Evolutionary conservation across 1,139 yeast genomes (phyloP), one percentile per base, ranked within the genome.

Genomic region (Lodderomyces metapsilosis): DNA sequence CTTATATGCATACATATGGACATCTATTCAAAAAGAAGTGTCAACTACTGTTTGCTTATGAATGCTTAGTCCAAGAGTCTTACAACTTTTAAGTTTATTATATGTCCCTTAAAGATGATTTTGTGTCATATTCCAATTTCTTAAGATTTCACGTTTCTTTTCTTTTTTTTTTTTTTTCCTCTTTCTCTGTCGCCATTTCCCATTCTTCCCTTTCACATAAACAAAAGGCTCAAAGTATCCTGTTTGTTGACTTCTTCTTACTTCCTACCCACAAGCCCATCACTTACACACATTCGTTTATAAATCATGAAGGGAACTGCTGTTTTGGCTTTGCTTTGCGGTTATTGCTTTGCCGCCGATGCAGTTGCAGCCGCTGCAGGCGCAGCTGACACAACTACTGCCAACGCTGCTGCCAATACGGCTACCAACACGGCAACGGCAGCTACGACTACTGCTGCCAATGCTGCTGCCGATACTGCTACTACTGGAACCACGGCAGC

Each of bases 331-430:
- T 32, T 16, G n/a, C 7, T 38, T 46, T 9, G 17, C 36, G 12
- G 36, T 24, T 28, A 27, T 11, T 20, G 40, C 36, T 21, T 38
- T 10, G 45, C 47, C 12, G 51, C 43, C 1, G 51, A 42, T 37
- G 33, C 46, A 17, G 46, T 49, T 31, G 49, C 53, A 30, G 49
- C 53, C 15, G 44, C 42, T n/a, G 30, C n/a, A 17, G 35, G 40
- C 18, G 38, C 38, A 18, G 17, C 43, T 8, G 30, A 6, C 4
- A 11, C 25, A 8, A 10, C 50, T 15, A 12, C 36, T 16, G 43
- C 44, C 9, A 42, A 43, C 17, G 44, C 39, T 28, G 42, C 45
- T 18, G 41, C 39, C 20, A 31, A 43, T 23, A 37, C 47, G 21
- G 39, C 32, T 17, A 38, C 36, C 2, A 23, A 45, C 20, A 37